phyloP scores from a whole-genome alignment of 106 monocot genomes.

The Ottelia alismoides region DNA sequence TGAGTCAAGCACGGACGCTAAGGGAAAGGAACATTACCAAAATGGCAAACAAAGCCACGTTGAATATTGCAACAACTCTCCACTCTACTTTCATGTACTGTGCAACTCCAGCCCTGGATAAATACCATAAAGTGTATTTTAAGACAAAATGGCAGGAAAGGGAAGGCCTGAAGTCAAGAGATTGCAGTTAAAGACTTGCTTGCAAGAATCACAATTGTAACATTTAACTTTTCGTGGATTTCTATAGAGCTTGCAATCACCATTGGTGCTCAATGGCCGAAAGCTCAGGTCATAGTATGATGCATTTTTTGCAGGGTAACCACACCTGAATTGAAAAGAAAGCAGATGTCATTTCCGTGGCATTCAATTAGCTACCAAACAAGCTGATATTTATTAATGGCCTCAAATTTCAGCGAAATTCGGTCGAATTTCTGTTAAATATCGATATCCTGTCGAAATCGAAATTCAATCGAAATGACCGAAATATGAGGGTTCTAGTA shows the following conservation, averaged over 20 bases:
- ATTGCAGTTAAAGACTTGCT: slow-evolving; percentile 37
- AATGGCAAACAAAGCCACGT: slow-evolving; percentile 65
- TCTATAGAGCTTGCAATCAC: slow-evolving; percentile 89
- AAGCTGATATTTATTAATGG: no score
- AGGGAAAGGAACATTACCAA: slow-evolving; percentile 32
- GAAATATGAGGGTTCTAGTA: no score
- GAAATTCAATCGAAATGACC: no score
- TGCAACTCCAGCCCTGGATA: slow-evolving; percentile 87
- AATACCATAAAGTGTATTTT: not conserved
- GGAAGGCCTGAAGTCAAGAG: not conserved
- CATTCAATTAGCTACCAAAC: no score
- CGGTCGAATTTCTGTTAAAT: no score
- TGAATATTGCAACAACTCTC: slow-evolving; percentile 92
- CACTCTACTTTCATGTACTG: slow-evolving; percentile 88
- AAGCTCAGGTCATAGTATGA: slow-evolving; percentile 95
- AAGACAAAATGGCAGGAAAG: not conserved
- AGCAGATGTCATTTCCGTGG: not conserved
- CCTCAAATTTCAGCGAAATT: no score
- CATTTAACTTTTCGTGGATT: slow-evolving; percentile 58
- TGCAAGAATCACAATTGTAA: slow-evolving; percentile 96
- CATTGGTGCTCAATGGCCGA: slow-evolving; percentile 72
- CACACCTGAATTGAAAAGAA: slow-evolving; percentile 41
- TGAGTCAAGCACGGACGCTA: no score
- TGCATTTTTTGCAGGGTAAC: slow-evolving; percentile 78
- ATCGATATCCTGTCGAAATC: no score